Evolutionary conservation across 148 eudicot genomes (phyloP), one percentile per base, ranked within the genome.

Genomic region (Camellia sinensis): DNA sequence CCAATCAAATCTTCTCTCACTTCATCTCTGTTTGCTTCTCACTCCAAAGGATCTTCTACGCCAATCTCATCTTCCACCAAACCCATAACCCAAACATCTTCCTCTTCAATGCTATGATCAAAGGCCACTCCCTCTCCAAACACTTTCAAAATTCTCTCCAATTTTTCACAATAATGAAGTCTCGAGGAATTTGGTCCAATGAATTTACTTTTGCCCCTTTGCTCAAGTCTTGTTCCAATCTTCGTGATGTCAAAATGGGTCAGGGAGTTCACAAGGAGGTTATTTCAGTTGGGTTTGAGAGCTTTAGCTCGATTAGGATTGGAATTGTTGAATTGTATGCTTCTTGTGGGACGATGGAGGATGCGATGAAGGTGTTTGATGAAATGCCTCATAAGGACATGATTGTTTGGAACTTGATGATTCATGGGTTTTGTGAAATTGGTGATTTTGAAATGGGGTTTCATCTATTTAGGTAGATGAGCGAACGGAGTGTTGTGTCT

Each of bases 91-190:
- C 93, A 14, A 89, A 88, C 84, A 85, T 91, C 73, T 53, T 81
- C 75, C 90, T 93, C 71, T 93, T 83, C 77, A 93, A 93, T 79
- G 85, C 94, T 76, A 87, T 93, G 89, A 89, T 93, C 79, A 93
- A 91, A 79, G 90, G 86, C 56, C 86, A 85, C 62, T 93, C 97
- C 2, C 57, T 85, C 41, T 83, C 70, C 65, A 80, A 29, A 22
- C 29, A 22, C 29, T 22, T 22, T 22, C 29, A 22, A 22, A 22
- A 22, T 22, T 22, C 29, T 22, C 29, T 22, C 29, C 29, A 22
- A 29, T 29, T 29, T 29, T 29, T 29, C 29, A 29, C 1, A 29
- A 29, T 29, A 29, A 29, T 29, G 29, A 29, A 29, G 29, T 29
- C 37, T 29, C 29, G 1, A 29, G 29, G 91, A 56, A 84, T 93